phyloP scores from a whole-genome alignment of 257 asterid species.

The Plectranthus barbatus region DNA sequence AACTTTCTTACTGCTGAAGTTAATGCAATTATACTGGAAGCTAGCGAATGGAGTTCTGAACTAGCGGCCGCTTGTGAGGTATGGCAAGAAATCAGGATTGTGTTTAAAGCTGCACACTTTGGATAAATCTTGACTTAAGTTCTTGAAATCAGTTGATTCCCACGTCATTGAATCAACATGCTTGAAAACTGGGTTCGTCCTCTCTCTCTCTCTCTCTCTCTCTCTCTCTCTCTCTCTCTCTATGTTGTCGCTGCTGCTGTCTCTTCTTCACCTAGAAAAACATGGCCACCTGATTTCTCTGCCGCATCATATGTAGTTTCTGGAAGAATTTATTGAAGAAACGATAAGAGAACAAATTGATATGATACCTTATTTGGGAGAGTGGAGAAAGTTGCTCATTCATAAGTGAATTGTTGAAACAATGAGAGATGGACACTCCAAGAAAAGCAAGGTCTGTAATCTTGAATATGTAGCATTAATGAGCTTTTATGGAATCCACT shows the following conservation, averaged over 20 bases:
- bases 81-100: too few relatives aligned
- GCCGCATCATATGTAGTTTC: background rate
- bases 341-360: constrained; percentile 22
- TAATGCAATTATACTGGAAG: too few relatives aligned
- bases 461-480: constrained; percentile 17
- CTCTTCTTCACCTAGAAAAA: constrained; percentile 24
- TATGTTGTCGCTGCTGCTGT: constrained; percentile 8
- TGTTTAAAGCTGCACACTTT: too few relatives aligned
- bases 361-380: background rate
- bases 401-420: constrained; percentile 53
- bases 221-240: too few relatives aligned
- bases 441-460: constrained; percentile 73
- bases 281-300: background rate
- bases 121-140: constrained; percentile 15
- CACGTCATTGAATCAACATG: constrained; percentile 22
- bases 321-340: constrained; percentile 13
- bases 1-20: too few relatives aligned
- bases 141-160: constrained; percentile 17
- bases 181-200: constrained; percentile 23
- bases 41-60: too few relatives aligned
- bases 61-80: too few relatives aligned
- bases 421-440: constrained; percentile 80
- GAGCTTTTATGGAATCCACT: constrained; percentile 23
- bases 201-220: too few relatives aligned
- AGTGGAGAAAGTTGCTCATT: constrained; percentile 2